Evolutionary conservation across 2,329 filamentous ascomycete genomes (phyloP).

Genomic region (Thielaviopsis populi): DNA sequence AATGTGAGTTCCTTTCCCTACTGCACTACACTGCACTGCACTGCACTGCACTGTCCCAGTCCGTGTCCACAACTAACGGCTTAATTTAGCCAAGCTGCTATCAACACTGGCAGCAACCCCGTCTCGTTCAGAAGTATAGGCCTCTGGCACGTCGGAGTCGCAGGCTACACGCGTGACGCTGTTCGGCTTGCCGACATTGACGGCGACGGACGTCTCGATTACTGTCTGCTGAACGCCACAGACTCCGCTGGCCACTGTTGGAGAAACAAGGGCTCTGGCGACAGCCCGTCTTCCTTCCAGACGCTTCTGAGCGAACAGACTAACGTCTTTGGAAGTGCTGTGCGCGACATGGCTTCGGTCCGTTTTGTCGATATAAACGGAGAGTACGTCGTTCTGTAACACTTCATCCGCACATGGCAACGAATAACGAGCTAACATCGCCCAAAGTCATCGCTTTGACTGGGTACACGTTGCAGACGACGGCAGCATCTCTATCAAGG

Average conservation of each 20-base stretch:
- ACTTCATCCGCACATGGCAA: neutral
- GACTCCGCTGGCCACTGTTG: slow-evolving; percentile 22
- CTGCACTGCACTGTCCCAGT: neutral
- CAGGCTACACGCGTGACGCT: slow-evolving; percentile 16
- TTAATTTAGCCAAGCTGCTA: slow-evolving; percentile 8
- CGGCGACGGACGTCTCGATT: slow-evolving; percentile 25
- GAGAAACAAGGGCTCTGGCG: slow-evolving; percentile 23
- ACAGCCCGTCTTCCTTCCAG: slow-evolving; percentile 25
- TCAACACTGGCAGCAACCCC: slow-evolving; percentile 13
- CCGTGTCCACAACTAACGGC: neutral
- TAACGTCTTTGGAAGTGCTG: slow-evolving; percentile 11
- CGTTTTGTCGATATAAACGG: slow-evolving; percentile 20
- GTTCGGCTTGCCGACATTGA: slow-evolving; percentile 24
- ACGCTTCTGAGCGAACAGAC: slow-evolving; percentile 16
- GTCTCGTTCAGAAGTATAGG: slow-evolving; percentile 11
- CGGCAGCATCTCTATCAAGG: slow-evolving; percentile 21
- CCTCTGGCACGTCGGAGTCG: slow-evolving; percentile 5
- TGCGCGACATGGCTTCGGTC: slow-evolving; percentile 18
- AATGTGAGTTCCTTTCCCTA: slow-evolving; percentile 3
- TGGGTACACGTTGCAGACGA: slow-evolving; percentile 22
- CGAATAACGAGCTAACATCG: slow-evolving; percentile 18
- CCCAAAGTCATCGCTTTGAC: slow-evolving; percentile 2
- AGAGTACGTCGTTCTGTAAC: slow-evolving; percentile 7
- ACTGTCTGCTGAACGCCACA: slow-evolving; percentile 18
- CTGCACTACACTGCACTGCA: too few species aligned